Percentiles rank a stretch among this genome's conserved stretches.
phyloP scores from a whole-genome alignment of 2,329 filamentous ascomycete species.

The Biscogniauxia mediterranea region DNA sequence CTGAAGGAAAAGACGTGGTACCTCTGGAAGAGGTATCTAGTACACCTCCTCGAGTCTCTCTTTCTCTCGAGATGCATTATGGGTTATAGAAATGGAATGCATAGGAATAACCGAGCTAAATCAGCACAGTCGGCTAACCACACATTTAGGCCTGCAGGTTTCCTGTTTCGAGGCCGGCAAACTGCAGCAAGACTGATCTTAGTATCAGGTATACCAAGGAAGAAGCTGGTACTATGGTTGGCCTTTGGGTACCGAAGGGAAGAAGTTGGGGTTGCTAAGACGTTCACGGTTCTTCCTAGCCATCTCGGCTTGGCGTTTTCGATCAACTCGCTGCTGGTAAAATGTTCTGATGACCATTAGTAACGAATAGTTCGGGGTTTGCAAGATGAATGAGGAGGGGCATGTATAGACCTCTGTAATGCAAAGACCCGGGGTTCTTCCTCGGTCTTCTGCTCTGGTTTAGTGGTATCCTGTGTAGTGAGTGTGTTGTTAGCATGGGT shows the following conservation, averaged over 20 bases:
- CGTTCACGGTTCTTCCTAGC: slow-evolving; percentile 81
- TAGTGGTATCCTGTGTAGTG: slow-evolving; percentile 31
- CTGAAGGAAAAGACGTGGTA: not conserved
- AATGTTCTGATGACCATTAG: slow-evolving; percentile 61
- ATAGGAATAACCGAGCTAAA: not conserved
- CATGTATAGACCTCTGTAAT: slow-evolving; percentile 64
- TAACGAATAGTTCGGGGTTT: not conserved
- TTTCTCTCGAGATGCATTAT: not conserved
- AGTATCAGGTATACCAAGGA: not conserved
- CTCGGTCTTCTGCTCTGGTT: slow-evolving; percentile 38
- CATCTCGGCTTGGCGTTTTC: slow-evolving; percentile 72
- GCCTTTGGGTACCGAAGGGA: slow-evolving; percentile 76
- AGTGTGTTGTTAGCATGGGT: not conserved
- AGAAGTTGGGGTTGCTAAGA: slow-evolving; percentile 72
- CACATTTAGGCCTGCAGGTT: not conserved
- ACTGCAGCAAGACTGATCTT: not conserved
- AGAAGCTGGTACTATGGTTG: slow-evolving; percentile 18
- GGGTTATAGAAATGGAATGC: not conserved
- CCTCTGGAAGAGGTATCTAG: not conserved
- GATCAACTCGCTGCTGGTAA: slow-evolving; percentile 80
- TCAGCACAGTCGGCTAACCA: not conserved
- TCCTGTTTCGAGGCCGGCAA: not conserved
- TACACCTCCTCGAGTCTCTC: not conserved
- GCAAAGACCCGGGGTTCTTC: slow-evolving; percentile 79
- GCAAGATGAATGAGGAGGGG: not conserved